Base-by-base conservation (phyloP, 164 flowering plant genomes). In the Euptelea pleiosperma region DNA sequence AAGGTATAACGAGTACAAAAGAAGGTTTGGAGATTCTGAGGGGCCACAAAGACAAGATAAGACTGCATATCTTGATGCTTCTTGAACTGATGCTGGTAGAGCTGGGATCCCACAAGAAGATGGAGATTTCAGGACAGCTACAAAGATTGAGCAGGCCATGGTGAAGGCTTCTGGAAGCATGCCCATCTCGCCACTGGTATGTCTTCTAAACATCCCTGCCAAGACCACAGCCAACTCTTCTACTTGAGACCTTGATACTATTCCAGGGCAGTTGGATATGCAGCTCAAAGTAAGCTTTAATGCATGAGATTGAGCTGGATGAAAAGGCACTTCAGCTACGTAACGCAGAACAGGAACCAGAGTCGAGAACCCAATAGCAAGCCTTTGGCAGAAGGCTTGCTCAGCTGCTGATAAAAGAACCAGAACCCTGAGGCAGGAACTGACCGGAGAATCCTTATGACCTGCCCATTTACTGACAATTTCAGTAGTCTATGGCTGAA, bases 331-430 rank as follows among this genome's bases (percentile, higher is more conserved):
- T 61, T 79, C 88, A 64, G 86, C 80, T 46, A 93, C 83, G 64
- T 81, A 71, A 45, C 53, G 77, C 51, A 90, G 60, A 66, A 82
- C 81, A 35, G 86, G 80, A 61, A 93, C 60, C 57, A 93, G 69
- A 46, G 96, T 78, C n/a, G 91, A 50, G 60, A 90, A 90, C 6
- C 97, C 99, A 61, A 93, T 72, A 10, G 79, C 81, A 65, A 90
- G 91, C 64, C 86, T 85, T 57, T 76, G 82, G 58, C 66, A 72
- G 73, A 93, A 88, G 8, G 79, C 73, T 55, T 78, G 72, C 65
- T 82, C 89, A 45, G 86, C 87, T 8, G 46, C 72, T 55, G 91
- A 79, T 53, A 90, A 66, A 53, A 88, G 77, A 70, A 76, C 77
- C 57, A 93, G 88, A 71, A 88, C 84, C 71, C 62, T 70, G 62